Evolutionary conservation across 352 stramenopile species (phyloP), one percentile per base, ranked within the genome.

Genomic region (Globisporangium yorkense): DNA sequence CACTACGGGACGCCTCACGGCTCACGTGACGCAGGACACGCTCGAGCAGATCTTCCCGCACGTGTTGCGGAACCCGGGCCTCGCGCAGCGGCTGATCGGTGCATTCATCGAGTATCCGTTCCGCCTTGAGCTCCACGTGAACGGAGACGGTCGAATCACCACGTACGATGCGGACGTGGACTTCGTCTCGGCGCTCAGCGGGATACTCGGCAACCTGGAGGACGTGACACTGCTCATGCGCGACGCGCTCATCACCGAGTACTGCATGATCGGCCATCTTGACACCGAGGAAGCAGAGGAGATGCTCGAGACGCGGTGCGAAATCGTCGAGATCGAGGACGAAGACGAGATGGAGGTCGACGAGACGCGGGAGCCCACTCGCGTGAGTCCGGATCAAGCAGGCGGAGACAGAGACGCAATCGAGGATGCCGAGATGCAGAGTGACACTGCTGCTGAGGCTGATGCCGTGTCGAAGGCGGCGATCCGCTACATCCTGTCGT

Each of bases 81-180:
- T 65, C 29, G 24, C 47, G 3, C 24, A 56, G 10, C 61, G 35
- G 27, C 56, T 71, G 5, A 18, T 65, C 5, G 65, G 65, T 10
- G 41, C 60, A 12, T 41, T 51, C 51, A 68, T 71, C 50, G 56
- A 51, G 35, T 71, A 71, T 20, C 60, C 65, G 18, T 62, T 61
- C 43, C 27, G 31, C 31, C 33, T 67, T 9, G 55, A 62, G 44
- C 65, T 64, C 29, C 44, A 63, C 29, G 58, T 71, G 53, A 57
- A 15, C 29, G 33, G 39, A 3, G 48, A 43, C 1, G 56, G 55
- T 2, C 45, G 48, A 10, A 65, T 71, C 43, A 62, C 43, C 13
- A 44, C 44, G 18, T 65, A 62, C 37, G 56, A 67, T n/a, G 35
- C 47, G 0, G 65, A 66, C 4, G 31, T 71, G 8, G 61, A 71